Evolutionary conservation across 2,329 filamentous ascomycete species (phyloP).

Genomic region (Byssoonygena ceratinophila): DNA sequence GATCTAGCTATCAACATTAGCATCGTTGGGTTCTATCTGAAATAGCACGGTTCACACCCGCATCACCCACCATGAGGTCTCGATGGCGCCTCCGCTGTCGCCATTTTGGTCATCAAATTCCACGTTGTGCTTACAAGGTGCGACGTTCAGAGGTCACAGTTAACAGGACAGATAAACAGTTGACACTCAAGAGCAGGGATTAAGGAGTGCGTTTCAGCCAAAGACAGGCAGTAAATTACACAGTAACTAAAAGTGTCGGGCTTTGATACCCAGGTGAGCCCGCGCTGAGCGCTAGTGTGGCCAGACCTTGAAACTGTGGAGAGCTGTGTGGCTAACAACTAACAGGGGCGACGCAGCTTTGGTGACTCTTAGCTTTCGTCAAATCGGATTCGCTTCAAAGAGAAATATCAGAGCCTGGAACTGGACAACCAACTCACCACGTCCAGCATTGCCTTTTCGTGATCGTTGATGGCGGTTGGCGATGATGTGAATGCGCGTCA

Average conservation of each 20-base stretch:
- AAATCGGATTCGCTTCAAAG: not conserved
- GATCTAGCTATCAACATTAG: slow-evolving; percentile 43
- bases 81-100: slow-evolving; percentile 31
- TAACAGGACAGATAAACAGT: not conserved
- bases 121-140: not conserved
- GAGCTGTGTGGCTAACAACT: not conserved
- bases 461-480: not conserved
- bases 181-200: not conserved
- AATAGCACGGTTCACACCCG: not conserved
- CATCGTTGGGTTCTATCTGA: slow-evolving; percentile 6
- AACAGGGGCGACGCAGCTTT: too few species aligned
- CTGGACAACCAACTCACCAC: not conserved
- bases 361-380: not conserved
- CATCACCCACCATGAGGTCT: slow-evolving; percentile 37
- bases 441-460: not conserved
- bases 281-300: slow-evolving; percentile 5
- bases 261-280: not conserved
- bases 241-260: too few species aligned
- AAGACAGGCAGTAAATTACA: slow-evolving; percentile 7
- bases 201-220: slow-evolving; percentile 6
- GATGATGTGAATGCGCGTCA: not conserved
- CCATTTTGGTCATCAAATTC: slow-evolving; percentile 23
- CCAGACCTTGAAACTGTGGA: slow-evolving; percentile 5
- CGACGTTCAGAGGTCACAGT: not conserved
- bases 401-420: not conserved